phyloP scores from a whole-genome alignment of 805 yeast species.

The Candida krabiensis region DNA sequence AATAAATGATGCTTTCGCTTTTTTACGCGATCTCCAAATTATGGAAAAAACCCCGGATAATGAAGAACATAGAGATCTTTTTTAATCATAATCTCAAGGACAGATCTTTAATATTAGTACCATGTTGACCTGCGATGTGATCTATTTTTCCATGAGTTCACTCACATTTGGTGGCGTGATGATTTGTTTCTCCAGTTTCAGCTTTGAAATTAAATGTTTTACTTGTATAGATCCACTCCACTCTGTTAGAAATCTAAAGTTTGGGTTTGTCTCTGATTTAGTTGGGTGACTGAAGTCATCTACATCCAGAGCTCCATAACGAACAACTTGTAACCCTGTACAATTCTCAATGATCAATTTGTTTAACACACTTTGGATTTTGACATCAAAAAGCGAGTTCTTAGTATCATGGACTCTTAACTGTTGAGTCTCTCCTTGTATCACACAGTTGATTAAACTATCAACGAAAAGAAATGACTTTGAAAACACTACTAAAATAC shows the following conservation, averaged over 20 bases:
- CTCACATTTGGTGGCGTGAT: too few species aligned
- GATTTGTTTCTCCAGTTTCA: too few species aligned
- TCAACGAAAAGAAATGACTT: constrained; percentile 23
- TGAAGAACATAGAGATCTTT: background rate
- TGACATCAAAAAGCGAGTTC: constrained; percentile 12
- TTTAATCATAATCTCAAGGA: background rate
- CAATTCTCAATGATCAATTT: constrained; percentile 29
- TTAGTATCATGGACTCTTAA: constrained; percentile 24
- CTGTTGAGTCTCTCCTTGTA: constrained; percentile 26
- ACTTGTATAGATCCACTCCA: background rate
- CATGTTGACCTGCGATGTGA: too few species aligned
- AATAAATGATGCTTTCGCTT: background rate
- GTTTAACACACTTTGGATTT: constrained; percentile 13
- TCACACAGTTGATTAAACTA: constrained; percentile 9
- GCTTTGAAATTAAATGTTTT: too few species aligned
- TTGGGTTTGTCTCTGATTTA: constrained; percentile 16
- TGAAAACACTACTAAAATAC: constrained; percentile 17
- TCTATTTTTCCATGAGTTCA: too few species aligned
- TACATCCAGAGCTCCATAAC: constrained; percentile 12
- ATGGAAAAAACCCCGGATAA: too few species aligned
- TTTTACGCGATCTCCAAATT: too few species aligned
- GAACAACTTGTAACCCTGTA: constrained; percentile 13
- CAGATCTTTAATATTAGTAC: background rate
- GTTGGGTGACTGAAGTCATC: constrained; percentile 32
- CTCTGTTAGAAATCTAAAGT: constrained; percentile 12